phyloP scores from a whole-genome alignment of 2,329 filamentous ascomycete genomes.

The Paramyrothecium roridum region DNA sequence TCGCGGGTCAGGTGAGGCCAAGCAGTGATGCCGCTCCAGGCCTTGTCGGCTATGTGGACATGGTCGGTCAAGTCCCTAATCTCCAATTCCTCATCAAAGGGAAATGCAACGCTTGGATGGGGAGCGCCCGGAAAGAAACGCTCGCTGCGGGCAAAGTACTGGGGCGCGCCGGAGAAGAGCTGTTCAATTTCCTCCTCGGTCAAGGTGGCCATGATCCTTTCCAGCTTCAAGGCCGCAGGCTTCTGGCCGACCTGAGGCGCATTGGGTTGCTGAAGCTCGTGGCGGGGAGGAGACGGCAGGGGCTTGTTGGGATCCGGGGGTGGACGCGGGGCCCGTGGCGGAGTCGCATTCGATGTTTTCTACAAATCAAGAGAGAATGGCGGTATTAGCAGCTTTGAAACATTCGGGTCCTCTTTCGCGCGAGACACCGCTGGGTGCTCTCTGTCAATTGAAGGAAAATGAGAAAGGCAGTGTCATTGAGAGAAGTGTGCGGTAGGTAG shows the following conservation, averaged over 20 bases:
- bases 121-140: conserved; percentile 58
- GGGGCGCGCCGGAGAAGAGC: conserved; percentile 73
- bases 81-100: conserved; percentile 60
- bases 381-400: too few species aligned
- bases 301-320: conserved; percentile 53
- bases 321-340: conserved; percentile 28
- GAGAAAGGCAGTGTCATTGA: neutral
- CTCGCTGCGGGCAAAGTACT: conserved; percentile 62
- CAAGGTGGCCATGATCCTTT: conserved; percentile 58
- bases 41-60: conserved; percentile 58
- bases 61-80: conserved; percentile 65
- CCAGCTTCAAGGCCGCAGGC: conserved; percentile 43
- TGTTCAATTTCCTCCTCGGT: conserved; percentile 60
- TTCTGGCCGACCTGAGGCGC: conserved; percentile 13
- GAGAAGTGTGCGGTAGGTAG: neutral
- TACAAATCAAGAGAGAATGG: neutral
- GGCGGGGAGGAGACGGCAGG: conserved; percentile 49
- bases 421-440: neutral
- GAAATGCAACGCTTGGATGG: conserved; percentile 63
- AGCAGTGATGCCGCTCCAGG: conserved; percentile 61
- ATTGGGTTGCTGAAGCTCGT: conserved; percentile 28
- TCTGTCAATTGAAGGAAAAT: neutral
- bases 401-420: neutral
- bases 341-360: neutral
- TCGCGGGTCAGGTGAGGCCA: conserved; percentile 58